phyloP scores from a whole-genome alignment of 2,329 filamentous ascomycete species.

The Aureobasidium sp. region DNA sequence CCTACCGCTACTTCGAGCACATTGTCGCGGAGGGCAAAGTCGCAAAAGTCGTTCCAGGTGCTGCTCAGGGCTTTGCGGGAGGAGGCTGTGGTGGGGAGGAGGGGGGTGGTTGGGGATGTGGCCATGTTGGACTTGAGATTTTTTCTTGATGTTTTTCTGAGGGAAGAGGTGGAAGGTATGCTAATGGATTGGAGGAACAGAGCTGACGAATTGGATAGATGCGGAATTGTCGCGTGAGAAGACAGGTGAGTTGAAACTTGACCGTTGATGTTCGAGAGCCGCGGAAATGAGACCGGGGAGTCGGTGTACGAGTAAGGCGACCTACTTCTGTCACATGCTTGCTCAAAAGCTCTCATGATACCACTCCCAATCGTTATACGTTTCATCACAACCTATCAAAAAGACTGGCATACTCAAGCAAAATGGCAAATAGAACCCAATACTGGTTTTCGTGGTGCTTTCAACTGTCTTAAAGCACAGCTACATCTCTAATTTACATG shows the following conservation, averaged over 20 bases:
- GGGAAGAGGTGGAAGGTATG: neutral
- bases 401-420: neutral
- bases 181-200: neutral
- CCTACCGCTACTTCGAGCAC: slow-evolving; percentile 69
- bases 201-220: neutral
- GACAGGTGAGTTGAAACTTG: neutral
- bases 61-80: slow-evolving; percentile 28
- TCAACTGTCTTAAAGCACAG: neutral
- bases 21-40: slow-evolving; percentile 66
- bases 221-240: neutral
- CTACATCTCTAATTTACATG: slow-evolving; percentile 46
- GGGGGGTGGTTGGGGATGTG: neutral
- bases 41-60: slow-evolving; percentile 53
- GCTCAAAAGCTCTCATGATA: no score
- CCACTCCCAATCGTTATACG: no score
- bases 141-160: neutral
- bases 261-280: neutral
- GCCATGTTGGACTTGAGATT: neutral
- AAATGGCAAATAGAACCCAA: no score
- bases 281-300: neutral
- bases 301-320: neutral
- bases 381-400: no score
- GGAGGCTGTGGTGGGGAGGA: neutral
- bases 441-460: neutral
- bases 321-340: neutral